Conservation (phyloP, 805 yeast genomes). For the Monosporozyma yasuniensis region DNA sequence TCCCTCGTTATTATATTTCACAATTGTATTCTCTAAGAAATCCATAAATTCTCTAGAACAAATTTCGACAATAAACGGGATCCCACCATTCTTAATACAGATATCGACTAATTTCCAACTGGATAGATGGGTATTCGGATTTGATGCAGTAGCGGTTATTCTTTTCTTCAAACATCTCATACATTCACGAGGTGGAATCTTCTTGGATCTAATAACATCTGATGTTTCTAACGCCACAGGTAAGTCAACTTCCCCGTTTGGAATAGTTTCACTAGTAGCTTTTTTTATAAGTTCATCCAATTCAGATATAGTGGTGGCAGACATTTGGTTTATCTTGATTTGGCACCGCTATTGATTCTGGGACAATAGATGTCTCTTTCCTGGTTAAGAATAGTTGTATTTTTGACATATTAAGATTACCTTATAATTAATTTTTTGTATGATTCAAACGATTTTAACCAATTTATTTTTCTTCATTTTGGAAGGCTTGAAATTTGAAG, state of each 20-base stretch:
- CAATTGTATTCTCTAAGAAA: slow-evolving; percentile 45
- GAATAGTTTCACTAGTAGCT: slow-evolving; percentile 85
- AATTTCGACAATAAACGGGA: slow-evolving; percentile 69
- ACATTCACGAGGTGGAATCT: slow-evolving; percentile 68
- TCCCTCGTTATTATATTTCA: slow-evolving; percentile 28
- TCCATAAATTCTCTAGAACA: slow-evolving; percentile 82
- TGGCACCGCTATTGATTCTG: too few relatives aligned
- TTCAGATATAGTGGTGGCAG: slow-evolving; percentile 23
- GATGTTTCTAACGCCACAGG: slow-evolving; percentile 73
- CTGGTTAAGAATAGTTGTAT: too few relatives aligned
- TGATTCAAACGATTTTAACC: too few relatives aligned
- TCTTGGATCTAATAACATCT: slow-evolving; percentile 76
- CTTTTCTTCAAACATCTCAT: slow-evolving; percentile 79
- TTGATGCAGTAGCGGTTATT: slow-evolving; percentile 43
- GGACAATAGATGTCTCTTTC: too few relatives aligned
- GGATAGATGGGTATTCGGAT: slow-evolving; percentile 74
- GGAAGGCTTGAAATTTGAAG: too few relatives aligned
- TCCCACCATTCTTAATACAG: slow-evolving; percentile 89
- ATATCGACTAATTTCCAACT: slow-evolving; percentile 72
- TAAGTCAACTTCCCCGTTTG: slow-evolving; percentile 80
- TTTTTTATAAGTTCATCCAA: slow-evolving; percentile 57
- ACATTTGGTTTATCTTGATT: slow-evolving; percentile 8
- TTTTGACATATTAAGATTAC: too few relatives aligned
- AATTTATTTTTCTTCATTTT: too few relatives aligned
- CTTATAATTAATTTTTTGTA: too few relatives aligned